Percentiles rank a stretch among this genome's conserved stretches.
phyloP scores from a whole-genome alignment of 306 rosid species.

The Gillenia trifoliata region DNA sequence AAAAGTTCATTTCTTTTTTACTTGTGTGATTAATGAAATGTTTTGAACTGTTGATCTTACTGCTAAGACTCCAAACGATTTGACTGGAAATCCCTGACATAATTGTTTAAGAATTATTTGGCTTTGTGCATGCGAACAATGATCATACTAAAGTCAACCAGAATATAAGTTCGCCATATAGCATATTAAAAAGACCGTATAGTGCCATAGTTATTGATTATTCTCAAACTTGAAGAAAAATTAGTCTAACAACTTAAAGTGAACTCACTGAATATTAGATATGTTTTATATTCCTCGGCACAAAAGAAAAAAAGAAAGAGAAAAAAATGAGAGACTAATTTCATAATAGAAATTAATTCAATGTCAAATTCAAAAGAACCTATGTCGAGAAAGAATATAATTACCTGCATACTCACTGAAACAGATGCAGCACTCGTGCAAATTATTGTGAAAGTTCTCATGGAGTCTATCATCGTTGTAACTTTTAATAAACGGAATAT shows the following conservation, averaged over 20 bases:
- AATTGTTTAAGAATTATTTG: not conserved
- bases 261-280: not conserved
- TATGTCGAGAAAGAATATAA: slow-evolving; percentile 11
- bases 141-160: not conserved
- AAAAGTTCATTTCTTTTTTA: not conserved
- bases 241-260: not conserved
- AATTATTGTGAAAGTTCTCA: slow-evolving; percentile 54
- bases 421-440: slow-evolving; percentile 82
- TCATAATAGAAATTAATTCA: not conserved
- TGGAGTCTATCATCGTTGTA: slow-evolving; percentile 56
- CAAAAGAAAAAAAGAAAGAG: not conserved
- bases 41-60: not conserved
- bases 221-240: not conserved
- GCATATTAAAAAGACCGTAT: not conserved
- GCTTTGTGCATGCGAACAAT: not conserved
- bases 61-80: not conserved
- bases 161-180: not conserved
- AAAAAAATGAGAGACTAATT: not conserved
- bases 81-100: not conserved
- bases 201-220: not conserved
- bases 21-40: not conserved
- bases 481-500: slow-evolving; percentile 54
- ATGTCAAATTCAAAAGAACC: not conserved
- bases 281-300: not conserved
- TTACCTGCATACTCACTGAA: slow-evolving; percentile 70